phyloP scores from a whole-genome alignment of 2,329 filamentous ascomycete genomes.

The Trichoderma cornu-damae region DNA sequence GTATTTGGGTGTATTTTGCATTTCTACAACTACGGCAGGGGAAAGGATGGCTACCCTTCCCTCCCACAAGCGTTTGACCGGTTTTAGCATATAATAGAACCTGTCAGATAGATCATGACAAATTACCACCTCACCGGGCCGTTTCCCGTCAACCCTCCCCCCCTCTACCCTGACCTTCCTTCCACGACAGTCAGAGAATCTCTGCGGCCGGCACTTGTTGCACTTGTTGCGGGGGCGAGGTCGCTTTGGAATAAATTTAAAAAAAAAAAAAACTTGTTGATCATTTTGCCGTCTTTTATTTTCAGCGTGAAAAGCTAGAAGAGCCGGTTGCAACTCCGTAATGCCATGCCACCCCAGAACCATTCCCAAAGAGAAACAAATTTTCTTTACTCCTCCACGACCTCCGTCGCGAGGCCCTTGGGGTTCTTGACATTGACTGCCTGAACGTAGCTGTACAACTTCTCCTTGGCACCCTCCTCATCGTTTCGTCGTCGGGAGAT shows the following conservation, averaged over 20 bases:
- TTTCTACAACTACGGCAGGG: slow-evolving; percentile 18
- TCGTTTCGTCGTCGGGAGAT: slow-evolving; percentile 99
- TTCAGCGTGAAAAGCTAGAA: slow-evolving; percentile 42
- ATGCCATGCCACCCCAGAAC: slow-evolving; percentile 43
- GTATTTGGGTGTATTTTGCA: slow-evolving; percentile 32
- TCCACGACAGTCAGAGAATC: too few species aligned
- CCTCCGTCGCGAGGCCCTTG: slow-evolving; percentile 91
- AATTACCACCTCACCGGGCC: slow-evolving; percentile 19
- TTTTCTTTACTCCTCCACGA: slow-evolving; percentile 67
- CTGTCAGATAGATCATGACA: slow-evolving; percentile 18
- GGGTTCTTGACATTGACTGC: slow-evolving; percentile 99
- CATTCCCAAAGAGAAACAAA: slow-evolving; percentile 37
- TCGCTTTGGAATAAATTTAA: slow-evolving; percentile 19
- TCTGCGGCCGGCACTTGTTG: not conserved
- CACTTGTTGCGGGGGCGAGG: not conserved
- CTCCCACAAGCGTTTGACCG: slow-evolving; percentile 13
- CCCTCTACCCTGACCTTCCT: not conserved
- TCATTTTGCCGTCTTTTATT: slow-evolving; percentile 35
- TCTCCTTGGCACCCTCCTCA: slow-evolving; percentile 99
- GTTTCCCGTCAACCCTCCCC: slow-evolving; percentile 3
- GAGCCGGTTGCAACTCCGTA: slow-evolving; percentile 43
- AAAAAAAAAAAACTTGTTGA: slow-evolving; percentile 24
- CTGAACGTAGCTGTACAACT: slow-evolving; percentile 99
- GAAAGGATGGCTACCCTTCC: slow-evolving; percentile 5
- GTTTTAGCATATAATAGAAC: slow-evolving; percentile 14